Conservation (phyloP, 352 stramenopile genomes). For the Globisporangium emineosum region DNA sequence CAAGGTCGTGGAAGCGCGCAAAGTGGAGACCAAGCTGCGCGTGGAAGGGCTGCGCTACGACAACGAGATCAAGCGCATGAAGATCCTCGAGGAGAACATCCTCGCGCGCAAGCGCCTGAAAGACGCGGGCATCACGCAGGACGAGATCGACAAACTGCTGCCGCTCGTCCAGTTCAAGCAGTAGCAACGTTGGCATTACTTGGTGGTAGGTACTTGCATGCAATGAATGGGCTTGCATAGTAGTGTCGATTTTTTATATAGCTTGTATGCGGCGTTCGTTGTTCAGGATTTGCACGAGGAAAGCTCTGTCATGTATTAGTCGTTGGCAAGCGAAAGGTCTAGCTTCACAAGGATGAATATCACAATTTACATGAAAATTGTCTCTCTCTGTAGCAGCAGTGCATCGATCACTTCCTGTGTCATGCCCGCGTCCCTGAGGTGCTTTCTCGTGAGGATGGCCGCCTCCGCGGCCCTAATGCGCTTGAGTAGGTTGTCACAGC, state of each 20-base stretch:
- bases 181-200: not conserved
- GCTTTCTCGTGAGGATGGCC: no score
- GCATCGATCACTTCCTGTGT: no score
- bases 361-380: no score
- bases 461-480: no score
- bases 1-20: slow-evolving; percentile 18
- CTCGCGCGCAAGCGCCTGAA: slow-evolving; percentile 21
- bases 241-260: not conserved
- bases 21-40: slow-evolving; percentile 14
- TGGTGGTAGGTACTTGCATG: not conserved
- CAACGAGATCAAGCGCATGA: slow-evolving; percentile 21
- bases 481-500: no score
- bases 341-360: no score
- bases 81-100: slow-evolving; percentile 20
- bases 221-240: not conserved
- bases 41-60: slow-evolving; percentile 19
- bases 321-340: no score
- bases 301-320: no score
- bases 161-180: slow-evolving; percentile 8
- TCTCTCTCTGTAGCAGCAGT: no score
- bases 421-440: no score
- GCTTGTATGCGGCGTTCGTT: no score
- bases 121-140: slow-evolving; percentile 15
- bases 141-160: slow-evolving; percentile 18
- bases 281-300: no score